Evolutionary conservation across 164 flowering plant species (phyloP), one percentile per base, ranked within the genome.

Genomic region (Sextonia rubra): DNA sequence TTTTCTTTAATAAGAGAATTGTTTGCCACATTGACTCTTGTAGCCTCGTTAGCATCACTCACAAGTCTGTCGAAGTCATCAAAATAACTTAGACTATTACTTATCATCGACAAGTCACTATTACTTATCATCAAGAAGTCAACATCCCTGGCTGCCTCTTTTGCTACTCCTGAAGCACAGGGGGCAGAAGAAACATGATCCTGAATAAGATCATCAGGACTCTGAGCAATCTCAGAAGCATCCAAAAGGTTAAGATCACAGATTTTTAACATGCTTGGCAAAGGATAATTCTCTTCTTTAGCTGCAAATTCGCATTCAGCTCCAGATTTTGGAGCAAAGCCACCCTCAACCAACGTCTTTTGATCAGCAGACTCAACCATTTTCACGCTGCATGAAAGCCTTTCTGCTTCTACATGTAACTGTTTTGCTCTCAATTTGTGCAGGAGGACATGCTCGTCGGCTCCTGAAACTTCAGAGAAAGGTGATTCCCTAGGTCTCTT

Each of bases 161-260:
- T 80, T 67, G 81, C 82, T 26, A 71, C 76, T 80, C 79, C 82
- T 49, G 80, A 32, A 32, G 78, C 60, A 74, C 90, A 72, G 27
- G 86, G 82, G 68, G 74, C 82, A 64, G 75, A 47, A 69, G 79
- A 64, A 69, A 77, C 65, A 11, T 77, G 80, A 75, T 76, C 82
- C 37, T 48, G 69, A 58, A 70, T 55, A 32, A 56, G 26, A 71
- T 65, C 69, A 47, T 75, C 83, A 73, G 80, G 88, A 77, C 69
- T 82, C 68, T 89, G 94, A 74, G 80, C 78, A 30, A 81, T 61
- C 70, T 92, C 92, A 80, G 90, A 78, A 75, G 75, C 78, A 80
- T 84, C 92, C 27, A 85, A 81, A 22, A 90, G 90, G 83, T 94
- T 92, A 72, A 92, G 95, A 75, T 94, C 99, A 76, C 90, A 90